Percentiles rank a stretch among this genome's conserved stretches.
These are phyloP conservation scores for Leccinum sublutescens DNA, from an alignment of 768 basidiomycete genomes.

Conservation along the genomic window DNA sequence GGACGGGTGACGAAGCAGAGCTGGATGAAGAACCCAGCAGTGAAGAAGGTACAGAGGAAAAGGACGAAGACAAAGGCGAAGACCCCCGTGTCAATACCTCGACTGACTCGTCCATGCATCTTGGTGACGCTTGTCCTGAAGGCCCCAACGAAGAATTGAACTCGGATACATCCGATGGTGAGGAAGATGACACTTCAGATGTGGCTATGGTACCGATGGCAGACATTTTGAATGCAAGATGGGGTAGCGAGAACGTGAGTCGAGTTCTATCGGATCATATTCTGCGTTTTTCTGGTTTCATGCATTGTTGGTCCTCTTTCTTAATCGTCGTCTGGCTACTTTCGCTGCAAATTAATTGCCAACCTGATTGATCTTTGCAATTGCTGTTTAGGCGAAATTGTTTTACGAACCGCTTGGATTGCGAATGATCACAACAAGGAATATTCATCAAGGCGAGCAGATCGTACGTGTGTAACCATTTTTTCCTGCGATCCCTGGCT, in stretches of 20 bases:
- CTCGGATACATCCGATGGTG: too few species aligned
- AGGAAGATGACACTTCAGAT: conserved; percentile 44
- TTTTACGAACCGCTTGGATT: too few species aligned
- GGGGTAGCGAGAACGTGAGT: conserved; percentile 78
- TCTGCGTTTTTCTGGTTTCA: background rate
- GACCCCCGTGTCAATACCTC: too few species aligned
- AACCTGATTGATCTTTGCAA: background rate
- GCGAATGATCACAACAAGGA: too few species aligned
- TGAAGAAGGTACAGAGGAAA: conserved; percentile 33
- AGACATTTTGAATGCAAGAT: conserved; percentile 91
- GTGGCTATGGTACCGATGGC: conserved; percentile 95
- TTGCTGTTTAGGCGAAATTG: conserved; percentile 42
- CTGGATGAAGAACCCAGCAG: conserved; percentile 6
- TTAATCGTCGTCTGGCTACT: background rate
- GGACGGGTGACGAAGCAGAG: conserved; percentile 38
- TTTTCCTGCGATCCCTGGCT: background rate
- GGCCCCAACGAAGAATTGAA: too few species aligned
- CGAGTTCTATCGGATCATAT: background rate
- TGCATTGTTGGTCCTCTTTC: background rate
- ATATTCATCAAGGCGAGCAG: too few species aligned
- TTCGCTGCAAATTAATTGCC: background rate
- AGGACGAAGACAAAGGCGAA: too few species aligned
- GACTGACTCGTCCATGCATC: too few species aligned
- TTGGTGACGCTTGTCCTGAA: too few species aligned
- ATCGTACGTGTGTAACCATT: too few species aligned